Base-by-base conservation (phyloP, 2,329 filamentous ascomycete species). In the Neocatenulostroma microsporum region DNA sequence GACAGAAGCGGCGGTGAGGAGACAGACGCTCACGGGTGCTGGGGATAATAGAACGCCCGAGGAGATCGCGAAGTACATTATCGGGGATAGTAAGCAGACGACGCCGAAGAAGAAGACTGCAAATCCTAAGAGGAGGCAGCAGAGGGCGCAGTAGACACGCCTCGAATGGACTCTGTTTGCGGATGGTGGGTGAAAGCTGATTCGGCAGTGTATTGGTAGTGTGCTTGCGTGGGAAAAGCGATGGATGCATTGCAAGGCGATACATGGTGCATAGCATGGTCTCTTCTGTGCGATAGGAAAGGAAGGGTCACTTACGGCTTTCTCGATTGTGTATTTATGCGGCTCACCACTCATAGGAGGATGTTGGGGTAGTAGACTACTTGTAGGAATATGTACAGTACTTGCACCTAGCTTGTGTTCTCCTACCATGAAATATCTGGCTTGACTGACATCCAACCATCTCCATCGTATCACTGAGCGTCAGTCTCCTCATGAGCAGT, bases 41-140 rank as follows among this genome's bases (percentile, higher is more conserved):
- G 62, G 69, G 11, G 70, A 72, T 37, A 62, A 70, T 37, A 75
- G 87, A 51, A 94, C 80, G 64, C 87, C 98, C 45, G 88, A 96
- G 51, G 89, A 98, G 61, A 68, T 98, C 26, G 72, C 98, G 58
- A 85, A 83, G 62, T 96, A 89, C 63, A 96, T 98, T 50, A 91
- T 96, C 62, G 89, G 88, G 23, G 71, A 57, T 13, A 62, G 64
- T 19, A 48, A 55, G 4, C 65, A 38, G 34, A 58, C 57, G 25
- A 58, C 61, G 21, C 58, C 62, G 34, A 70, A 70, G 57, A 68
- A 69, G 61, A 49, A 58, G 31, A 55, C 60, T 32, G 55, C 60
- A 12, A 68, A 69, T 50, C 66, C 66, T 12, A 68, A 64, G 56
- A 58, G 55, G 29, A 47, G 51, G 32, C 49, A 47, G 41, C 46